Evolutionary conservation across 2,329 filamentous ascomycete species (phyloP), one percentile per base, ranked within the genome.

Genomic region (Colletotrichum siamense): DNA sequence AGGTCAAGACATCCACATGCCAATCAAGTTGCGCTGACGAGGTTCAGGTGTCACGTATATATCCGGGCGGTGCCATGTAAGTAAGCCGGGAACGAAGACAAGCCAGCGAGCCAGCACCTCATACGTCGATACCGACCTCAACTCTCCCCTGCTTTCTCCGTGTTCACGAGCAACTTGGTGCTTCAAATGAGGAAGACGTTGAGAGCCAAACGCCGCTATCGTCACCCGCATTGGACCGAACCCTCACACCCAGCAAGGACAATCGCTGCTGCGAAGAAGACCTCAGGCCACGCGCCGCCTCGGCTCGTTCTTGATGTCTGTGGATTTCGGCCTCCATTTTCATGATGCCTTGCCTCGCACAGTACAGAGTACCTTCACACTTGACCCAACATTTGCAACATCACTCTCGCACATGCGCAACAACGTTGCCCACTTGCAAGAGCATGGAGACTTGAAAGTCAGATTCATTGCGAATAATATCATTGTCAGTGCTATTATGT

Each of bases 41-140:
- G 39, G 64, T 74, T 65, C 55, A 49, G 71, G 64, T 74, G 70
- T 73, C 63, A 76, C 73, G 64, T 73, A 76, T 65, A 73, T 69
- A 69, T 69, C 63, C 65, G 59, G 70, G 74, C 70, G 30, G 59
- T 76, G 73, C 73, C 73, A 28, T 68, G 55, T 63, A 73, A 69
- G 64, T 39, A 76, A 73, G 70, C 70, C 34, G 71, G 66, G 49
- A 76, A 63, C 16, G 55, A 62, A 70, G 30, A 57, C 30, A 30
- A 75, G 69, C 69, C 49, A 52, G 63, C 55, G 9, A 49, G 44
- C 44, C 18, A 49, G 44, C 36, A 28, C 28, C 69, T 39, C 16
- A 32, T 63, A 49, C 24, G 64, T 26, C 64, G 52, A 69, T 44
- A 69, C 32, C 39, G 18, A 30, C 10, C 34, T 49, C 22, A 55